A percentile compares a stretch with the other conserved stretches of the same genome.
phyloP scores from a whole-genome alignment of 108 stramenopile species.

The Schizochytrium sp. region DNA sequence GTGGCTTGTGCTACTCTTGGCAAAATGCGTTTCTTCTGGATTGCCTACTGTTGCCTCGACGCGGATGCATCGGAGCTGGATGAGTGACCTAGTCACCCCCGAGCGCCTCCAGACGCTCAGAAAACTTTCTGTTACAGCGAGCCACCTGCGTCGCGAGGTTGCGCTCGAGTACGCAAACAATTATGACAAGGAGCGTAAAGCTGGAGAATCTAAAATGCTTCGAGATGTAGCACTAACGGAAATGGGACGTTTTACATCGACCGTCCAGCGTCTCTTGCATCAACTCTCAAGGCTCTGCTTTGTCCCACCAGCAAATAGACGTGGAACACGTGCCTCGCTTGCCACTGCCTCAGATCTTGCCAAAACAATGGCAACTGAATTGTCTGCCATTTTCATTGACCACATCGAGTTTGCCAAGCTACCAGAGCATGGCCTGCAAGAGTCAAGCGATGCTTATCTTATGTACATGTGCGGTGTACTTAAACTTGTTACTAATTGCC shows the following conservation, averaged over 20 bases:
- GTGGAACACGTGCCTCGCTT: background rate
- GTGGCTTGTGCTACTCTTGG: background rate
- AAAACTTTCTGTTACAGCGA: background rate
- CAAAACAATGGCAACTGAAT: background rate
- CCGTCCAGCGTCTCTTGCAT: background rate
- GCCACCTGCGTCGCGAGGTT: constrained; percentile 41
- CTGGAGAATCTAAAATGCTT: background rate
- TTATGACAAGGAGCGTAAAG: too few relatives aligned
- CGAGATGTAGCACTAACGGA: constrained; percentile 28
- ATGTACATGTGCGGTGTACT: constrained; percentile 30
- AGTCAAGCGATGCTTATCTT: constrained; percentile 6
- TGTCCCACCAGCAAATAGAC: background rate
- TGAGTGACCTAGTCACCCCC: background rate
- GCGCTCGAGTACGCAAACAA: background rate
- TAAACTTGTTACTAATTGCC: background rate
- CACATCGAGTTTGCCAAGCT: background rate
- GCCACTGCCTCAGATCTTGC: background rate
- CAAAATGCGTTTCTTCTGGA: background rate
- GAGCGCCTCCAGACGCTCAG: background rate
- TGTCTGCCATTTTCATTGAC: background rate
- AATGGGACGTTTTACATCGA: background rate
- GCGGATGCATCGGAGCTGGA: background rate
- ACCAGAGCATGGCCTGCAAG: background rate
- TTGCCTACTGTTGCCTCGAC: constrained; percentile 30
- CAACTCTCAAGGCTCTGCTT: constrained; percentile 20